Base-by-base conservation (phyloP, 2,329 filamentous ascomycete genomes). In the Cladosporium colombiae region DNA sequence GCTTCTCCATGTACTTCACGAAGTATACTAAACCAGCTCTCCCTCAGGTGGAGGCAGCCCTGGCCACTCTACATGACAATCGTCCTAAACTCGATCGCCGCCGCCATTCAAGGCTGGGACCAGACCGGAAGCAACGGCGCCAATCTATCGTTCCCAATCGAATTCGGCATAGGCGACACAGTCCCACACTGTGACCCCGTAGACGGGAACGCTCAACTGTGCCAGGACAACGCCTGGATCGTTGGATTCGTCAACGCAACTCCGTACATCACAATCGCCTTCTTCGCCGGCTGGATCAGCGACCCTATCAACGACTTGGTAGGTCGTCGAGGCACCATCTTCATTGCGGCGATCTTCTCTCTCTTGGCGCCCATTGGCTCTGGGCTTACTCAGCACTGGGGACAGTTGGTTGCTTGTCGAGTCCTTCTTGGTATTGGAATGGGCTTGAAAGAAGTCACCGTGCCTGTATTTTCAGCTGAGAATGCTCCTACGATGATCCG, bases 101-200 rank as follows among this genome's bases (percentile, higher is more conserved):
- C 89, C 18, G 88, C 88, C n/a, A 87, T 90, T 11, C 78, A 81
- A 65, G 87, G 88, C 27, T 90, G 87, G 88, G 88, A 90, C 69
- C 69, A 71, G 57, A 70, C 67, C 27, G 69, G 69, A 23, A 69
- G 67, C 61, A 72, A 79, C 68, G 77, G 78, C 44, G 87, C 88
- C 65, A 89, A 87, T 70, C 78, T 89, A 69, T 84, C 84, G 63
- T 89, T 89, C 69, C 86, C 86, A 0, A 66, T 75, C 0, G 81
- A 81, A 35, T 87, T 88, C 58, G 79, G 80, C 16, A 82, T 90
- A 21, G 49, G 29, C 21, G 64, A 59, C 49, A 62, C 84, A 14
- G 40, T 55, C 23, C 62, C 62, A 7, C 29, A 64, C 40, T 64
- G 62, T 21, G 57, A 46, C 10, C 13, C 18, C 3, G 44, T 25